phyloP scores from a whole-genome alignment of 75 land plant genomes.

The Pseudotsuga menziesii region DNA sequence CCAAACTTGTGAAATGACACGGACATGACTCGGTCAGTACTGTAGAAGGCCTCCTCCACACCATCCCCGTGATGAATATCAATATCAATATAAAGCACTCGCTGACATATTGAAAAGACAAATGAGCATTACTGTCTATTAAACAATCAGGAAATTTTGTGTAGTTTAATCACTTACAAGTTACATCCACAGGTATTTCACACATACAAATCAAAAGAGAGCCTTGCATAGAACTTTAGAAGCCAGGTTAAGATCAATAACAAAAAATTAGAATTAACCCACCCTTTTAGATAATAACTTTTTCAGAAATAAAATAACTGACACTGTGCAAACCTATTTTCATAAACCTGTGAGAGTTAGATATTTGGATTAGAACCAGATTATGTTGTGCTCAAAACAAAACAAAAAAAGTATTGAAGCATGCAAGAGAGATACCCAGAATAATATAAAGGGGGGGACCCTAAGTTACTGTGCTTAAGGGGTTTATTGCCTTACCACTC shows the following conservation, averaged over 20 bases:
- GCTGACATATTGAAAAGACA: conserved; percentile 19
- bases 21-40: conserved; percentile 61
- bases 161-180: not conserved
- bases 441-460: not conserved
- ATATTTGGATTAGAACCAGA: too few relatives aligned
- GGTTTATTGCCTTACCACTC: not conserved
- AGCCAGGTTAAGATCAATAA: not conserved
- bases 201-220: not conserved
- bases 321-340: too few relatives aligned
- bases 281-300: not conserved
- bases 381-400: too few relatives aligned
- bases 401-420: too few relatives aligned
- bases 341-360: too few relatives aligned
- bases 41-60: conserved; percentile 66
- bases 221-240: not conserved
- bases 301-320: not conserved
- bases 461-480: not conserved
- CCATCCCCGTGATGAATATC: conserved; percentile 74
- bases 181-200: too few relatives aligned
- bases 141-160: not conserved
- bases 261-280: not conserved
- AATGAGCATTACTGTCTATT: not conserved
- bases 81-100: conserved; percentile 58
- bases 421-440: not conserved
- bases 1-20: conserved; percentile 62